Base-by-base conservation (phyloP, 2,329 filamentous ascomycete species). In the Ophiostoma australiae region DNA sequence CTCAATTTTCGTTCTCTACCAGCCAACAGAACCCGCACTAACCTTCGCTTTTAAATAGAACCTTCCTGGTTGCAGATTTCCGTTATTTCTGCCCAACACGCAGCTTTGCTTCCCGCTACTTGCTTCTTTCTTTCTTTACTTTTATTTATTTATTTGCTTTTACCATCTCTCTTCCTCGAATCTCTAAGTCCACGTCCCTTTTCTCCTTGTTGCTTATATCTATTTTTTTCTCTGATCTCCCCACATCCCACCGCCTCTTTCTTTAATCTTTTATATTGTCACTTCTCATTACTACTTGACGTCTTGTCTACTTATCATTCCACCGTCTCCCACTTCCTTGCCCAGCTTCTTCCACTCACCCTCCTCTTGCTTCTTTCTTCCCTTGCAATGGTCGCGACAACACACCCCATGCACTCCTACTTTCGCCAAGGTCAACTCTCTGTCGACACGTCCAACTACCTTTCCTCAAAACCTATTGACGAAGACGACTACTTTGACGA, bases 401-500 rank as follows among this genome's bases (percentile, higher is more conserved):
- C 82, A 77, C 84, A 82, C 77, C 80, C 80, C 75, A 84, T 85
- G 82, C 83, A 83, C 77, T 77, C 81, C 72, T 86, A 81, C 76
- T 87, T 84, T 79, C 81, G 83, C 78, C 78, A 81, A 76, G 79
- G 81, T 73, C 80, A 82, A 74, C 78, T 87, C 77, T 82, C 82
- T 69, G 82, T 87, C 78, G 85, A 87, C 78, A 86, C 85, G 3
- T 52, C 73, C 10, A 69, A 63, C 63, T 81, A 78, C 71, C 81
- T 85, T 76, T 80, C 82, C 70, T 83, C 75, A 66, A 76, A 85
- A 74, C 87, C 87, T 77, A 86, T 89, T 72, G 86, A 89, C 73
- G 86, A 89, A 75, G 85, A 88, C 78, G 82, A 82, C 75, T 84
- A 82, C 79, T 85, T 89, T 75, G 87, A 89, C 81, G 87, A 89